Conservation (phyloP, 805 yeast genomes). For the Yarrowia divulgata region DNA sequence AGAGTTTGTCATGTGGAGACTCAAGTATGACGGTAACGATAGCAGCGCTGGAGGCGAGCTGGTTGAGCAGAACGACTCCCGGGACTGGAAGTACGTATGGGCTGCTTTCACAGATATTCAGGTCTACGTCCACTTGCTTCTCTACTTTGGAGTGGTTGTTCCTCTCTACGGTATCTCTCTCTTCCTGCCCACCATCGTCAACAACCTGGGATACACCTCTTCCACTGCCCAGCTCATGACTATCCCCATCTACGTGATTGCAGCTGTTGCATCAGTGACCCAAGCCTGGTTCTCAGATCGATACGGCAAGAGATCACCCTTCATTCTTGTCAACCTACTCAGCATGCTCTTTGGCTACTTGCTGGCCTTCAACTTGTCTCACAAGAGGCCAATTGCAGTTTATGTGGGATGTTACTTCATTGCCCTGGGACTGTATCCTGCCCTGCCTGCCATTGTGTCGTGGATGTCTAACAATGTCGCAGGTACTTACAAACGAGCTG, state of each 20-base stretch:
- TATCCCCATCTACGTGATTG: constrained; percentile 55
- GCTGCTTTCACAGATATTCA: constrained; percentile 59
- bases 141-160: constrained; percentile 61
- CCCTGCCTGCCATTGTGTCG: constrained; percentile 67
- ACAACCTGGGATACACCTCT: constrained; percentile 64
- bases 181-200: constrained; percentile 64
- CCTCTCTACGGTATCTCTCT: constrained; percentile 67
- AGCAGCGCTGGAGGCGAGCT: constrained; percentile 48
- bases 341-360: constrained; percentile 51
- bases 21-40: constrained; percentile 29
- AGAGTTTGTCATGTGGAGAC: constrained; percentile 43
- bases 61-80: constrained; percentile 21
- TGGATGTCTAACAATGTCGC: constrained; percentile 65
- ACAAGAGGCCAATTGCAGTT: constrained; percentile 44
- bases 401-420: constrained; percentile 66
- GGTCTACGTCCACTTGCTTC: constrained; percentile 59
- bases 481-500: constrained; percentile 62
- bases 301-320: constrained; percentile 49
- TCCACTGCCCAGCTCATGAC: constrained; percentile 60
- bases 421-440: constrained; percentile 61
- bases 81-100: constrained; percentile 33
- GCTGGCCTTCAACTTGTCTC: constrained; percentile 57
- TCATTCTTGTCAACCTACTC: constrained; percentile 45
- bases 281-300: constrained; percentile 46
- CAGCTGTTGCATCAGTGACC: constrained; percentile 48